Base-by-base conservation (phyloP, 2,329 filamentous ascomycete genomes). In the Camillea tinctor region DNA sequence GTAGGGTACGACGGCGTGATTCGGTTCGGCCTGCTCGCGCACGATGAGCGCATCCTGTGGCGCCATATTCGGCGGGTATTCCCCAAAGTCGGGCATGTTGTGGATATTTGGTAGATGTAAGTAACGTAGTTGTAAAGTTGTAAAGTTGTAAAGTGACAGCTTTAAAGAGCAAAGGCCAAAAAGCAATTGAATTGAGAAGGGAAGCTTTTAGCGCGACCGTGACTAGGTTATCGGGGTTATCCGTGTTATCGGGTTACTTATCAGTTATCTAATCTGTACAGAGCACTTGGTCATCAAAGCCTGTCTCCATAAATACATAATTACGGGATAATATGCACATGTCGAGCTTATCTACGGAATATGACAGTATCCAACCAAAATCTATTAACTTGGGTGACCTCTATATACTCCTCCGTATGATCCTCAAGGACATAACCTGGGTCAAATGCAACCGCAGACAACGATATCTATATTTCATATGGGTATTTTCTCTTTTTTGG, bases 31-130 rank as follows among this genome's bases (percentile, higher is more conserved):
- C 63, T 81, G 73, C 69, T 86, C 79, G 58, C 86, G 81, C 51
- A 86, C 79, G 57, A 88, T 80, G 51, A 89, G 81, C 51, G 86
- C 84, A 70, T 88, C 86, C 70, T 86, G 81, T 17, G 87, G 84
- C 69, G 81, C 80, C 82, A 88, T 87, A 63, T 88, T 87, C 17
- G 87, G 84, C 75, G 86, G 85, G 66, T 88, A 89, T 55, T 87
- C 83, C 64, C 80, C 80, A 65, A 89, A 86, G 67, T 84, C 80
- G 48, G 84, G 79, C 86, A 88, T 89, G 3, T 60, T 78, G 64
- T 9, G 30, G 17, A 50, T 52, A 21, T 52, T 56, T 53, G 53
- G 52, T 52, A 21, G n/a, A 40, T 15, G 23, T 22, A 23, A 40
- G 23, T 44, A 44, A 40, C 17, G 17, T 51, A 20, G 24, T 54